Conservation (phyloP, 768 basidiomycete species). For the Boletus insuetus region DNA sequence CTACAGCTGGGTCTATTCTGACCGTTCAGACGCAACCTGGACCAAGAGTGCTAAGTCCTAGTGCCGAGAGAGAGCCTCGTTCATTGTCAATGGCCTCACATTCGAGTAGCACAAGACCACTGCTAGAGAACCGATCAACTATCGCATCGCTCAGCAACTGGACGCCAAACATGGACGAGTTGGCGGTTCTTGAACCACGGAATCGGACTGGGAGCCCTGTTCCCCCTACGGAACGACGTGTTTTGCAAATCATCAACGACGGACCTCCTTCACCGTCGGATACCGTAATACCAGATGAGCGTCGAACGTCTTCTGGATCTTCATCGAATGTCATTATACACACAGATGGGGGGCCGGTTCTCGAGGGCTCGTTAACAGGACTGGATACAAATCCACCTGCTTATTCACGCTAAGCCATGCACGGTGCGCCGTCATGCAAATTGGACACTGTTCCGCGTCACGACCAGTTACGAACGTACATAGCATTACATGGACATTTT, state of each 20-base stretch:
- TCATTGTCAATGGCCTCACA: constrained; percentile 24
- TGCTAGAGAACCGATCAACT: not conserved
- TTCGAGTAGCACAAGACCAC: constrained; percentile 9
- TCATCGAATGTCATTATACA: constrained; percentile 22
- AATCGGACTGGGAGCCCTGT: constrained; percentile 23
- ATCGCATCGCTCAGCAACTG: constrained; percentile 7
- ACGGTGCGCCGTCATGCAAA: not conserved
- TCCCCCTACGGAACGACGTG: constrained; percentile 19
- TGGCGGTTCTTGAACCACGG: constrained; percentile 14
- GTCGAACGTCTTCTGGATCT: not conserved
- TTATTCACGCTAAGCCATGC: constrained; percentile 17
- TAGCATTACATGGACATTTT: constrained; percentile 9
- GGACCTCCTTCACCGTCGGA: constrained; percentile 20
- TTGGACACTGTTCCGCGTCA: constrained; percentile 1
- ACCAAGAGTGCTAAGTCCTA: constrained; percentile 5
- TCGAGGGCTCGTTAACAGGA: not conserved
- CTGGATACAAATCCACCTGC: constrained; percentile 18
- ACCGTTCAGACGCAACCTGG: constrained; percentile 27
- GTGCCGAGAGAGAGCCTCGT: constrained; percentile 9
- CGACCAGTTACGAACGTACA: constrained; percentile 14
- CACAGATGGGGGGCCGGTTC: constrained; percentile 24
- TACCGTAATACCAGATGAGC: not conserved
- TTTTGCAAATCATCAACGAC: constrained; percentile 30
- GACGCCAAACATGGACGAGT: constrained; percentile 22
- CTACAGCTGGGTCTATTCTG: constrained; percentile 41